Base-by-base conservation (phyloP, 2,329 filamentous ascomycete species). In the Aureobasidium sp. region DNA sequence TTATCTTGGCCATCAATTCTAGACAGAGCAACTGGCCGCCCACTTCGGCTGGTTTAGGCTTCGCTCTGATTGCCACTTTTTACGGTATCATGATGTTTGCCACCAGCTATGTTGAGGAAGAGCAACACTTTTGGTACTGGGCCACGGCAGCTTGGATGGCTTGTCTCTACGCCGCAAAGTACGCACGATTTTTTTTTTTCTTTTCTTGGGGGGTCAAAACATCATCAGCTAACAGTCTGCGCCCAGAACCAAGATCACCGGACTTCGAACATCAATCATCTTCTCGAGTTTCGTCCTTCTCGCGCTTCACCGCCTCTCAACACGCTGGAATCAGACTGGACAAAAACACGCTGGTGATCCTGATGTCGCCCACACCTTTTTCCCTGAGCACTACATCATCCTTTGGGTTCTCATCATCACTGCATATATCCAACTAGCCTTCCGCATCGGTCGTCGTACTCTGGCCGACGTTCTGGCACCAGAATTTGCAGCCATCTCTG, bases 41-140 rank as follows among this genome's bases (percentile, higher is more conserved):
- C 34, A 82, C 82, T 0, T 52, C 86, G 0, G 74, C 82, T 0
- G 74, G 72, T 5, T 20, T 74, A n/a, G 75, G 73, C 66, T 76
- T 75, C 64, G 63, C 70, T 2, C 36, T 75, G 2, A 70, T 72
- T 0, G 68, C 73, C 9, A 17, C 70, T 2, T 69, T 80, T 5
- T 96, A 97, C 70, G 86, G 87, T 1, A 73, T 84, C 41, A 95
- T 97, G 85, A 97, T 97, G 92, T 97, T 97, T 75, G 93, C 92
- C 11, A 96, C 90, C 72, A 97, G 92, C 70, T 99, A 94, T 73
- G 91, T 99, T 2, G 94, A 99, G 74, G 94, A 99, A 76, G 94
- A 99, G 73, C 94, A 99, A 55, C 91, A 97, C 67, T 97, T 96
- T 72, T 99, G 94, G 94, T 97, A 99, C 75, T 97, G 93, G 91